Percentiles rank a stretch among this genome's conserved stretches.
phyloP scores from a whole-genome alignment of 768 basidiomycete genomes.

The Pulveroboletus sp. region DNA sequence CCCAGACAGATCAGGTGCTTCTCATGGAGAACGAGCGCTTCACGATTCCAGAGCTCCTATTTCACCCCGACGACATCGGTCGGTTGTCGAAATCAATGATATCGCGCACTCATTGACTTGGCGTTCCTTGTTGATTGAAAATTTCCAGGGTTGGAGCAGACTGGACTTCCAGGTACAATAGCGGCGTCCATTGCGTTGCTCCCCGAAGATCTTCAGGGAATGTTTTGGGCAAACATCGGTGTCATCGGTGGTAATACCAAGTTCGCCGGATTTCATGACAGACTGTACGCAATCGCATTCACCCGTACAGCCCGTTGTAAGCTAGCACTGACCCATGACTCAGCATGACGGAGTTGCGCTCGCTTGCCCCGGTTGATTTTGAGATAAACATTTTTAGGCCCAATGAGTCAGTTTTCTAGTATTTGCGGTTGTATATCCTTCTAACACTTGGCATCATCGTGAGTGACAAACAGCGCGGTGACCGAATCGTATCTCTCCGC shows the following conservation, averaged over 20 bases:
- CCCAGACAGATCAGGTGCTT: constrained; percentile 64
- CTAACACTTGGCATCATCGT: constrained; percentile 4
- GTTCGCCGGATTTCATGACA: constrained; percentile 64
- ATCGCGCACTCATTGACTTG: constrained; percentile 6
- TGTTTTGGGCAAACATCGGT: constrained; percentile 96
- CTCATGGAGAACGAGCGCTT: constrained; percentile 91
- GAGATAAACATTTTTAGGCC: constrained; percentile 72
- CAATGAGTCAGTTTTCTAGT: constrained; percentile 54
- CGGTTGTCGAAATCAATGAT: constrained; percentile 23
- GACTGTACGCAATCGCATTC: constrained; percentile 57
- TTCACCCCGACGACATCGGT: constrained; percentile 89
- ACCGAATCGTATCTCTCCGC: constrained; percentile 64
- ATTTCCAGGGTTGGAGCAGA: constrained; percentile 66
- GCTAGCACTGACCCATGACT: constrained; percentile 14
- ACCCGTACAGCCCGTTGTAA: constrained; percentile 11
- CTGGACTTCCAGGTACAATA: constrained; percentile 72
- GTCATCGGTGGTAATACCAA: constrained; percentile 80
- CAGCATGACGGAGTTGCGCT: constrained; percentile 69
- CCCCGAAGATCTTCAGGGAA: constrained; percentile 76
- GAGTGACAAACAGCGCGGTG: constrained; percentile 46
- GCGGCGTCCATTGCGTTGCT: constrained; percentile 71
- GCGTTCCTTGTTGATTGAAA: constrained; percentile 2
- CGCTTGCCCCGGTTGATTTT: constrained; percentile 77
- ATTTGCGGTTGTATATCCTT: neutral
- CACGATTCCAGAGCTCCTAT: constrained; percentile 87